Evolutionary conservation across 106 monocot species (phyloP).

Genomic region (Dendrobium catenatum): DNA sequence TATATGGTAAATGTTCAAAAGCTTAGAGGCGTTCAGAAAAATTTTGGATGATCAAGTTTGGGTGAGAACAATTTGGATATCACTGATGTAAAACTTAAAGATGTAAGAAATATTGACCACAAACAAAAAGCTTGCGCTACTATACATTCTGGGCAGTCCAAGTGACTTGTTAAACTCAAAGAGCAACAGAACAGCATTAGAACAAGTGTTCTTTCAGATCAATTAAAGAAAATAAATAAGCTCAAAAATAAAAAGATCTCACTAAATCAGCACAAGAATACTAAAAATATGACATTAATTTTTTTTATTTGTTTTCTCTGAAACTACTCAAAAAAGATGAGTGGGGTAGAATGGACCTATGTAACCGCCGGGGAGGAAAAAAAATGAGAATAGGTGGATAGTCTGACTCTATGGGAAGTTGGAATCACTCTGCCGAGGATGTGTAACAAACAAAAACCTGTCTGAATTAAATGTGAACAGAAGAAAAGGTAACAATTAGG

Average conservation of each 20-base stretch:
- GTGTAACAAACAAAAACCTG: no score
- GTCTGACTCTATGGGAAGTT: no score
- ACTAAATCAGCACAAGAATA: neutral
- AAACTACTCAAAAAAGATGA: no score
- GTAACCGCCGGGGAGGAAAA: no score
- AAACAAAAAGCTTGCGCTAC: neutral
- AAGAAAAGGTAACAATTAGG: no score
- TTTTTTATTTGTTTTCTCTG: no score
- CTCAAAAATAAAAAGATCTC: neutral
- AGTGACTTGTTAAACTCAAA: neutral
- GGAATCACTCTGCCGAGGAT: no score
- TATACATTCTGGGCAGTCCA: neutral
- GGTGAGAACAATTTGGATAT: neutral
- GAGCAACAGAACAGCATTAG: neutral
- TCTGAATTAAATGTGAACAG: no score
- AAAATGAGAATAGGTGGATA: no score
- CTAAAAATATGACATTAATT: neutral
- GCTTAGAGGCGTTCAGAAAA: neutral
- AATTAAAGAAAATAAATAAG: neutral
- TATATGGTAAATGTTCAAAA: neutral
- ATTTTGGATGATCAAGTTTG: neutral
- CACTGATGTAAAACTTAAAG: neutral
- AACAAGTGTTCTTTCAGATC: neutral
- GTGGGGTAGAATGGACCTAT: no score
- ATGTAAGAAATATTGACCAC: neutral